Evolutionary conservation across 176 grass and related monocot species (phyloP).

Genomic region (Oryza brachyantha): DNA sequence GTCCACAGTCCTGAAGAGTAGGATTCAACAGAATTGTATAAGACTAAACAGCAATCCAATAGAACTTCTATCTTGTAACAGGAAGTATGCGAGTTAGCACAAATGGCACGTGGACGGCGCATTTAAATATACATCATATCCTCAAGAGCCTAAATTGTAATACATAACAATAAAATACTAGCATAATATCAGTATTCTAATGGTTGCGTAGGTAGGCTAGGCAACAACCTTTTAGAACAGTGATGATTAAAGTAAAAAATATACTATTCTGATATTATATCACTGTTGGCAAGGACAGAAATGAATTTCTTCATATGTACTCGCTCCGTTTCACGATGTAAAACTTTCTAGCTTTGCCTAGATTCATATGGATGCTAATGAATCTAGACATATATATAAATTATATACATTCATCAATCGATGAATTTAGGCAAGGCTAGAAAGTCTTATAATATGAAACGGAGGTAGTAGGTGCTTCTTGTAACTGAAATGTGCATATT

Average conservation of each 20-base stretch:
- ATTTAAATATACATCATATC: background rate
- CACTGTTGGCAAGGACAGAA: background rate
- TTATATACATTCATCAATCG: too few relatives aligned
- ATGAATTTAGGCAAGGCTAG: too few relatives aligned
- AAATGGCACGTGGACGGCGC: background rate
- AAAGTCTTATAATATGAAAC: too few relatives aligned
- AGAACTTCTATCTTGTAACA: background rate
- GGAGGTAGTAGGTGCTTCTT: too few relatives aligned
- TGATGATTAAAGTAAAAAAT: background rate
- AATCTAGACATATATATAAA: too few relatives aligned
- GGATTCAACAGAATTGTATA: slow-evolving; percentile 18
- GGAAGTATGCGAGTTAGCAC: background rate
- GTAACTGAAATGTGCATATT: background rate
- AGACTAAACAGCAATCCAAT: background rate
- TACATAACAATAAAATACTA: background rate
- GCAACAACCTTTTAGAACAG: background rate
- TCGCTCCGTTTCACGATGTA: too few relatives aligned
- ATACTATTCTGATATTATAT: background rate
- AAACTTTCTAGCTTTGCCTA: too few relatives aligned
- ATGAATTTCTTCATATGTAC: background rate
- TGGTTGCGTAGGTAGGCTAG: background rate
- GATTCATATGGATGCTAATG: too few relatives aligned
- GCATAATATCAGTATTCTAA: background rate
- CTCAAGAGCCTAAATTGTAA: background rate
- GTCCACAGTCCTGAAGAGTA: slow-evolving; percentile 80